Evolutionary conservation across 2,329 filamentous ascomycete species (phyloP).

Genomic region (Didymellaceae sp.): DNA sequence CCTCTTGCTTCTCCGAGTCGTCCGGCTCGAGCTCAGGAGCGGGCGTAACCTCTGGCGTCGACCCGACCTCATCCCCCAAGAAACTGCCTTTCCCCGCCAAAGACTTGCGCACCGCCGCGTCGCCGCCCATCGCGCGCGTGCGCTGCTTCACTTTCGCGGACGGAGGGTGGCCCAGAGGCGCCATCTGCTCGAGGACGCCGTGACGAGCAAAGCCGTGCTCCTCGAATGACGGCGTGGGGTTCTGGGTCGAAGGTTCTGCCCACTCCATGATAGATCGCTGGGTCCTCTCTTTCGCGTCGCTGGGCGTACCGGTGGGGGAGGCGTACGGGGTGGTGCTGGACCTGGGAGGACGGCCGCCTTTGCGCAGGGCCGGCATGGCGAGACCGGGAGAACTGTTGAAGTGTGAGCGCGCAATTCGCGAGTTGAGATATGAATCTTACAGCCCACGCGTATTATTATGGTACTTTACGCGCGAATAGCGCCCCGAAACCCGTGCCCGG

Average conservation of each 20-base stretch:
- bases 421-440: slow-evolving; percentile 20
- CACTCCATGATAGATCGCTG: slow-evolving; percentile 55
- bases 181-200: slow-evolving; percentile 84
- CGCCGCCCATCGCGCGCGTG: slow-evolving; percentile 53
- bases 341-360: slow-evolving; percentile 43
- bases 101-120: slow-evolving; percentile 46
- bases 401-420: slow-evolving; percentile 40
- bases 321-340: slow-evolving; percentile 47
- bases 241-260: slow-evolving; percentile 64
- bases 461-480: slow-evolving; percentile 35
- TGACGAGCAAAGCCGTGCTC: slow-evolving; percentile 75
- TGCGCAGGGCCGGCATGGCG: slow-evolving; percentile 49
- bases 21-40: slow-evolving; percentile 49
- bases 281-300: slow-evolving; percentile 42
- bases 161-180: slow-evolving; percentile 76
- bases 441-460: slow-evolving; percentile 43
- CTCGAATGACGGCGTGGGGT: slow-evolving; percentile 72
- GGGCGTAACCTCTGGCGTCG: slow-evolving; percentile 55
- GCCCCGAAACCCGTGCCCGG: slow-evolving; percentile 36
- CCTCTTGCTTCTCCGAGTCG: slow-evolving; percentile 48
- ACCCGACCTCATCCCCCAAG: slow-evolving; percentile 50
- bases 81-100: slow-evolving; percentile 52
- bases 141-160: slow-evolving; percentile 65
- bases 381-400: slow-evolving; percentile 34
- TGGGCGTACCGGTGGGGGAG: slow-evolving; percentile 38